phyloP scores from a whole-genome alignment of 345 rosid species.

The Lepidium sativum region DNA sequence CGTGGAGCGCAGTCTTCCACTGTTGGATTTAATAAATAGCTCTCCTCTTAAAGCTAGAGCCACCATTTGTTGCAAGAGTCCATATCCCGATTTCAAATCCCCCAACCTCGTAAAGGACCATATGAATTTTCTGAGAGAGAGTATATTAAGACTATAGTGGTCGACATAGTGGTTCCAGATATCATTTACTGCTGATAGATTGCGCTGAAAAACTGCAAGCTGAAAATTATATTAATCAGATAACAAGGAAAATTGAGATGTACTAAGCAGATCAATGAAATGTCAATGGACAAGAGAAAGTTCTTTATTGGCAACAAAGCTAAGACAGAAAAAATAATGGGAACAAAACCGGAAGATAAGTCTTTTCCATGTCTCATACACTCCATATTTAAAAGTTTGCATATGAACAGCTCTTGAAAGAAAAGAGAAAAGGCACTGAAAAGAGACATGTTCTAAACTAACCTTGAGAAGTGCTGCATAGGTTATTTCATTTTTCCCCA shows the following conservation, averaged over 20 bases:
- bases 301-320: neutral
- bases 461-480: conserved; percentile 75
- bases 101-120: conserved; percentile 57
- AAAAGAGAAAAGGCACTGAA: neutral
- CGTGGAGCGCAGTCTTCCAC: conserved; percentile 34
- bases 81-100: conserved; percentile 63
- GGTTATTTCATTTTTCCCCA: conserved; percentile 70
- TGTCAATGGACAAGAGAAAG: neutral
- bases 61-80: conserved; percentile 68
- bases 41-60: conserved; percentile 33
- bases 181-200: conserved; percentile 43
- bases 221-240: conserved; percentile 31
- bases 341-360: neutral
- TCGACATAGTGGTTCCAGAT: conserved; percentile 59
- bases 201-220: conserved; percentile 75
- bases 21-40: conserved; percentile 14
- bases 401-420: neutral
- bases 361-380: neutral
- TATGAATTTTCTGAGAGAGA: conserved; percentile 44
- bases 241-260: neutral
- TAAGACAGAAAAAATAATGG: neutral
- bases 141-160: conserved; percentile 45
- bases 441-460: conserved; percentile 10
- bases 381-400: neutral
- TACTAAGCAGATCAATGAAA: neutral